Percentiles rank a stretch among this genome's conserved stretches.
Evolutionary conservation across 139 green algal species (phyloP).

Genomic region (Chlorella sp.): DNA sequence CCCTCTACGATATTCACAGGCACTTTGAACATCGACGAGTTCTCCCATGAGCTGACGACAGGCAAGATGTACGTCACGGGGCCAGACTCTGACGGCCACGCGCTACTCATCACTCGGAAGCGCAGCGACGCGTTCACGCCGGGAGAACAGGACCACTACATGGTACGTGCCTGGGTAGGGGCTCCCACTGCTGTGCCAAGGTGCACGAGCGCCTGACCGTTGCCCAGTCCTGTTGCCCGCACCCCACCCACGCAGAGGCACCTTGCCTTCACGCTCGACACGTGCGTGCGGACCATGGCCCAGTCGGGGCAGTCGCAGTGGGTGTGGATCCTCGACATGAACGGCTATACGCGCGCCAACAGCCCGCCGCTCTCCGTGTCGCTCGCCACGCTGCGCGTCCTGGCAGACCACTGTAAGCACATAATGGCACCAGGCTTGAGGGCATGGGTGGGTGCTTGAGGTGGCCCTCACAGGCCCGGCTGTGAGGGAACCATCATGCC

Average conservation of each 20-base stretch:
- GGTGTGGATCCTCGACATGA: slow-evolving; percentile 31
- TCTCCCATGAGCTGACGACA: not conserved
- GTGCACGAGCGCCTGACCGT: too few relatives aligned
- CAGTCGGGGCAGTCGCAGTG: not conserved
- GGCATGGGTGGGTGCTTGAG: not conserved
- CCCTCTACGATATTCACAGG: too few relatives aligned
- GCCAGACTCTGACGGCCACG: not conserved
- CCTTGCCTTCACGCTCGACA: not conserved
- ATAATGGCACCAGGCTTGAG: not conserved
- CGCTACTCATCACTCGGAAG: not conserved
- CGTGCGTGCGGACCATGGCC: not conserved
- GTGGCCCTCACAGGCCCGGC: too few relatives aligned
- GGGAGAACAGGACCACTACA: not conserved
- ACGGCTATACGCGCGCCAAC: slow-evolving; percentile 25
- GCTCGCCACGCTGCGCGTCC: slow-evolving; percentile 26
- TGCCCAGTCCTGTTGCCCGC: too few relatives aligned
- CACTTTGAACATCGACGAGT: not conserved
- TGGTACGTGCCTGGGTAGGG: too few relatives aligned
- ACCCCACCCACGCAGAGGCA: not conserved
- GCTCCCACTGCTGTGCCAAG: too few relatives aligned
- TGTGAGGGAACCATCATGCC: not conserved
- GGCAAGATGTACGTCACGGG: not conserved
- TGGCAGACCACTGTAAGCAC: slow-evolving; percentile 35
- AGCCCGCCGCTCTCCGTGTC: slow-evolving; percentile 26
- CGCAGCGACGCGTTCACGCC: not conserved